Percentiles rank a stretch among this genome's conserved stretches.
These are phyloP conservation scores for Dacryopinax primogenitus DNA, from an alignment of 768 basidiomycete genomes.

Conservation along the genomic window DNA sequence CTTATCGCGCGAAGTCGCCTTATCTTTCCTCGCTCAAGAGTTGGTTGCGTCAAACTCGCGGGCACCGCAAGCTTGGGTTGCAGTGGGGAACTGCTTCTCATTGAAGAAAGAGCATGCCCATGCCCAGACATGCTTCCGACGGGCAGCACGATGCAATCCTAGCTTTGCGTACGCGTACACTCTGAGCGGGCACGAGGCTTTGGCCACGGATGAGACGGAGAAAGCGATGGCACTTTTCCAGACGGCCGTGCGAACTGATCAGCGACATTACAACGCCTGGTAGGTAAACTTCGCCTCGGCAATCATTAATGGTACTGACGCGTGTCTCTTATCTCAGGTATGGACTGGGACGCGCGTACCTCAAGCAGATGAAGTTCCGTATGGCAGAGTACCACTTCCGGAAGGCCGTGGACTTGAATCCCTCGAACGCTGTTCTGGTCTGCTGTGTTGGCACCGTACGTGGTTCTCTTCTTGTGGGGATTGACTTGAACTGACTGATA, in stretches of 20 bases:
- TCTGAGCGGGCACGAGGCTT: slow-evolving; percentile 89
- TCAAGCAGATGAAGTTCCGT: slow-evolving; percentile 83
- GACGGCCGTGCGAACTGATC: slow-evolving; percentile 78
- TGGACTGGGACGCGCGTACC: slow-evolving; percentile 93
- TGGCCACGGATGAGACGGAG: slow-evolving; percentile 83
- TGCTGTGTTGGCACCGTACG: slow-evolving; percentile 94
- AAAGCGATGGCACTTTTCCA: slow-evolving; percentile 86
- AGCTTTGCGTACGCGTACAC: slow-evolving; percentile 92
- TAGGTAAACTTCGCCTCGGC: slow-evolving; percentile 26
- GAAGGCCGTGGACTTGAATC: slow-evolving; percentile 83
- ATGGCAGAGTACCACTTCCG: slow-evolving; percentile 95
- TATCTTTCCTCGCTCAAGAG: slow-evolving; percentile 89
- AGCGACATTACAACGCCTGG: slow-evolving; percentile 97
- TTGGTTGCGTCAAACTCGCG: slow-evolving; percentile 72
- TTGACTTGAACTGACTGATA: background rate
- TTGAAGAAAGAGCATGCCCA: slow-evolving; percentile 87
- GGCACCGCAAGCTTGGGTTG: slow-evolving; percentile 86
- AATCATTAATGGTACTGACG: slow-evolving; percentile 3
- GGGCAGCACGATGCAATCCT: slow-evolving; percentile 80
- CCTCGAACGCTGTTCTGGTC: slow-evolving; percentile 85
- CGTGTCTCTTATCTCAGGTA: slow-evolving; percentile 47
- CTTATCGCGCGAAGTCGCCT: slow-evolving; percentile 63
- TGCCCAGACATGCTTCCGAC: slow-evolving; percentile 84
- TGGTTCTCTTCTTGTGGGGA: slow-evolving; percentile 18
- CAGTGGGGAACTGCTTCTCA: slow-evolving; percentile 90